phyloP scores from a whole-genome alignment of 345 rosid species.

The Citrus inodora region DNA sequence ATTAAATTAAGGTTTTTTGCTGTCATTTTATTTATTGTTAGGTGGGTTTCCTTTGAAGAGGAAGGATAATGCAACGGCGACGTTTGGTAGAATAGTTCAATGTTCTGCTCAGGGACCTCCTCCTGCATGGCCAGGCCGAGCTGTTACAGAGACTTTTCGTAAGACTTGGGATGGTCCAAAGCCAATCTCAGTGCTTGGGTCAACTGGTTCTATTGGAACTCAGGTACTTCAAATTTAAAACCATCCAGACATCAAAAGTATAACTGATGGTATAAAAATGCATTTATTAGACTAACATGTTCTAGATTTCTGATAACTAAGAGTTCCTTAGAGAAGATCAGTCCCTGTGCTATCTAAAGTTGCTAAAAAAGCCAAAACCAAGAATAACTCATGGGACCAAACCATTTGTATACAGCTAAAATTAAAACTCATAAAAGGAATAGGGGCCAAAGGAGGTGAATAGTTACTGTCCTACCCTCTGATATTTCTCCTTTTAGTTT shows the following conservation, averaged over 20 bases:
- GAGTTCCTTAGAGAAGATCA: no score
- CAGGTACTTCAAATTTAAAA: constrained; percentile 45
- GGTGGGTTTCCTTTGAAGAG: constrained; percentile 59
- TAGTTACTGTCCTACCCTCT: not conserved
- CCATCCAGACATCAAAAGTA: not conserved
- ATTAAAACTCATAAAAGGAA: not conserved
- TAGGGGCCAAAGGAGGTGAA: not conserved
- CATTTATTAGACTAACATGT: not conserved
- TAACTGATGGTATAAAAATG: not conserved
- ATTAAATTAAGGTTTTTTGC: not conserved
- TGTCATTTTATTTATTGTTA: constrained; percentile 21
- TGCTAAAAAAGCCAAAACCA: no score
- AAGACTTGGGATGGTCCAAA: constrained; percentile 89
- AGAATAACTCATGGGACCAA: no score
- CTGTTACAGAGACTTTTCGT: constrained; percentile 58
- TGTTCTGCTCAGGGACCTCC: constrained; percentile 74
- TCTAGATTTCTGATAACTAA: not conserved
- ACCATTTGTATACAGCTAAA: not conserved
- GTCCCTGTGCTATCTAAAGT: not conserved
- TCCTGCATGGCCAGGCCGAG: constrained; percentile 97
- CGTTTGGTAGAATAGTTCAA: constrained; percentile 46
- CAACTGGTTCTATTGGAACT: constrained; percentile 98
- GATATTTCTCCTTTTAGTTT: not conserved
- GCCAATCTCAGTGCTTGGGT: constrained; percentile 87
- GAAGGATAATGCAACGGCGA: constrained; percentile 37